Conservation (phyloP, 2,329 filamentous ascomycete genomes). For the Trichoderma breve region DNA sequence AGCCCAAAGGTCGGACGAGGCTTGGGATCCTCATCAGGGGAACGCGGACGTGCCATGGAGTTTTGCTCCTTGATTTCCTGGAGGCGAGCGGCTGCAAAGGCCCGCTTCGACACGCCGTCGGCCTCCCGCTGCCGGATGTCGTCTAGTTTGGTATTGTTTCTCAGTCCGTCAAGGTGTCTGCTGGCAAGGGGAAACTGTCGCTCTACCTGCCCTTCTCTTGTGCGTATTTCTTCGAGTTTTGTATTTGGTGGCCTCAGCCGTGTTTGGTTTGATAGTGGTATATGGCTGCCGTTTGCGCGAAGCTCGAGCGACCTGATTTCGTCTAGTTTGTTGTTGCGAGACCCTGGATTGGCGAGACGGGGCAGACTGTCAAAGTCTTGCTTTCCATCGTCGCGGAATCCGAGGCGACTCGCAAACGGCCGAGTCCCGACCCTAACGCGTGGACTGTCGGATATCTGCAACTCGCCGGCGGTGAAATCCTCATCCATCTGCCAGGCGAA, state of each 20-base stretch:
- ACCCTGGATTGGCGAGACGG: slow-evolving; percentile 30
- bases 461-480: slow-evolving; percentile 56
- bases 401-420: slow-evolving; percentile 37
- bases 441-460: slow-evolving; percentile 57
- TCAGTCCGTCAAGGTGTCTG: slow-evolving; percentile 30
- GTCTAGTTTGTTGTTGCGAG: slow-evolving; percentile 45
- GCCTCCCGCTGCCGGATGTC: slow-evolving; percentile 47
- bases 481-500: slow-evolving; percentile 56
- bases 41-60: slow-evolving; percentile 43
- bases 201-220: slow-evolving; percentile 35
- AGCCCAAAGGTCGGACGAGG: slow-evolving; percentile 25
- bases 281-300: slow-evolving; percentile 32
- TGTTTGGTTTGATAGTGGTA: slow-evolving; percentile 17
- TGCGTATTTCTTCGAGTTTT: slow-evolving; percentile 39
- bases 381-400: slow-evolving; percentile 32
- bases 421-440: slow-evolving; percentile 42
- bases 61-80: slow-evolving; percentile 55
- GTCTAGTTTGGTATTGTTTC: slow-evolving; percentile 50
- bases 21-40: slow-evolving; percentile 38
- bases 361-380: slow-evolving; percentile 30
- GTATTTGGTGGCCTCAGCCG: slow-evolving; percentile 29
- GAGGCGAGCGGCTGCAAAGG: slow-evolving; percentile 48
- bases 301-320: slow-evolving; percentile 45
- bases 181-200: slow-evolving; percentile 33
- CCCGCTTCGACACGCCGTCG: slow-evolving; percentile 45